Conservation (phyloP, 208 protist genomes). For the Leishmania martiniquensis region DNA sequence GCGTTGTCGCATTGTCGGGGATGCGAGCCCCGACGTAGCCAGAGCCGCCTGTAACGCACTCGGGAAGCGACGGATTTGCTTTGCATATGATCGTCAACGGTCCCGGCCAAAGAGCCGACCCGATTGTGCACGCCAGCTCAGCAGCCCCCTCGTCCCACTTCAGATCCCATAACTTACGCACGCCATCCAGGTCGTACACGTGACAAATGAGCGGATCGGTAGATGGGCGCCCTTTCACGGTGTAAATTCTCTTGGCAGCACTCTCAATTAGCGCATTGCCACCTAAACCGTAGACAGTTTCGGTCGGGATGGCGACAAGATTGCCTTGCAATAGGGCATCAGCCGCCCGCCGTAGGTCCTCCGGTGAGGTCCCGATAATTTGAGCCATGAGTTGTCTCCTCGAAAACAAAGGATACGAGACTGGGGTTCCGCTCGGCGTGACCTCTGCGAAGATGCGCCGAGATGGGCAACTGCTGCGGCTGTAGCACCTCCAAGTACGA, state of each 20-base stretch:
- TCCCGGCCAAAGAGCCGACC: conserved; percentile 89
- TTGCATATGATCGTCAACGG: conserved; percentile 92
- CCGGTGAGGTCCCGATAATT: conserved; percentile 51
- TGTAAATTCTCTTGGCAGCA: conserved; percentile 93
- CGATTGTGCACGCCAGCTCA: conserved; percentile 63
- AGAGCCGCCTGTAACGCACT: conserved; percentile 84
- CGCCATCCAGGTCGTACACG: conserved; percentile 70
- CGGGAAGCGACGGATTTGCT: conserved; percentile 61
- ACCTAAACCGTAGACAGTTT: conserved; percentile 99
- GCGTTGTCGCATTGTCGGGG: conserved; percentile 72
- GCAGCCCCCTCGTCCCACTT: conserved; percentile 42
- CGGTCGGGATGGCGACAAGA: conserved; percentile 97
- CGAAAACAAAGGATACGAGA: neutral
- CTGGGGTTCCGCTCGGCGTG: neutral
- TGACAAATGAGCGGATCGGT: conserved; percentile 98
- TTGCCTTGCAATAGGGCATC: conserved; percentile 51
- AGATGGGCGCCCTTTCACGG: conserved; percentile 95
- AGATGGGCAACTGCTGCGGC: neutral
- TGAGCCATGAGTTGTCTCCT: conserved; percentile 32
- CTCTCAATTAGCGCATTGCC: conserved; percentile 92
- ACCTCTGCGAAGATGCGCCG: neutral
- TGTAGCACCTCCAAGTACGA: neutral
- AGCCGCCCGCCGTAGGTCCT: conserved; percentile 54
- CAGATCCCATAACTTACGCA: conserved; percentile 67
- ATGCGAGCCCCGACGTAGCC: conserved; percentile 90